A percentile compares a stretch with the other conserved stretches of the same genome.
Conservation (phyloP, 805 yeast genomes). For the Komagataella kurtzmanii region DNA sequence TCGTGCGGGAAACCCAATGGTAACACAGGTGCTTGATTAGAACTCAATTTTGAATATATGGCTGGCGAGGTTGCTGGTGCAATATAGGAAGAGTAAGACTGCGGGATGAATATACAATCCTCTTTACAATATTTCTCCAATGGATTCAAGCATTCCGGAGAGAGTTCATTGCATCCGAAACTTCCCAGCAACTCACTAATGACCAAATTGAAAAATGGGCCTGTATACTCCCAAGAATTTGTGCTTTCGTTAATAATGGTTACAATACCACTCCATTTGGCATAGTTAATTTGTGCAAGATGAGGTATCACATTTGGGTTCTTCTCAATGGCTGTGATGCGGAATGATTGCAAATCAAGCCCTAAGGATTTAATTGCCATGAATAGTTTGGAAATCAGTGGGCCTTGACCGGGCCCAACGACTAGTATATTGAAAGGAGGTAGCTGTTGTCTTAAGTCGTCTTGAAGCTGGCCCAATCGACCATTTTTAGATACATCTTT, state of each 20-base stretch:
- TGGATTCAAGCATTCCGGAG: constrained; percentile 65
- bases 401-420: constrained; percentile 87
- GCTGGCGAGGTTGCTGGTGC: constrained; percentile 58
- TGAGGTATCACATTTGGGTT: constrained; percentile 45
- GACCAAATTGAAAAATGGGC: constrained; percentile 35
- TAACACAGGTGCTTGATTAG: constrained; percentile 14
- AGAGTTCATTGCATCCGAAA: constrained; percentile 83
- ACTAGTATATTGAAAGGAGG: constrained; percentile 31
- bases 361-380: constrained; percentile 23
- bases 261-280: constrained; percentile 40
- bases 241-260: constrained; percentile 44
- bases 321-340: constrained; percentile 58
- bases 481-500: constrained; percentile 15
- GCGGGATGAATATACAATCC: constrained; percentile 49
- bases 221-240: constrained; percentile 30
- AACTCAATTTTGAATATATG: constrained; percentile 20
- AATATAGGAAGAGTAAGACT: constrained; percentile 39
- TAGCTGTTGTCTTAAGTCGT: background rate
- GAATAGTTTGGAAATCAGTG: constrained; percentile 45
- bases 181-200: constrained; percentile 82
- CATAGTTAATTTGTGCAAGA: constrained; percentile 32
- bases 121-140: constrained; percentile 23
- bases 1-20: constrained; percentile 21
- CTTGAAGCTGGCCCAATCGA: constrained; percentile 10
- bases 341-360: constrained; percentile 10